Evolutionary conservation across 495 filamentous ascomycete genomes (phyloP), one percentile per base, ranked within the genome.

Genomic region (Penicillium macrosclerotiorum): DNA sequence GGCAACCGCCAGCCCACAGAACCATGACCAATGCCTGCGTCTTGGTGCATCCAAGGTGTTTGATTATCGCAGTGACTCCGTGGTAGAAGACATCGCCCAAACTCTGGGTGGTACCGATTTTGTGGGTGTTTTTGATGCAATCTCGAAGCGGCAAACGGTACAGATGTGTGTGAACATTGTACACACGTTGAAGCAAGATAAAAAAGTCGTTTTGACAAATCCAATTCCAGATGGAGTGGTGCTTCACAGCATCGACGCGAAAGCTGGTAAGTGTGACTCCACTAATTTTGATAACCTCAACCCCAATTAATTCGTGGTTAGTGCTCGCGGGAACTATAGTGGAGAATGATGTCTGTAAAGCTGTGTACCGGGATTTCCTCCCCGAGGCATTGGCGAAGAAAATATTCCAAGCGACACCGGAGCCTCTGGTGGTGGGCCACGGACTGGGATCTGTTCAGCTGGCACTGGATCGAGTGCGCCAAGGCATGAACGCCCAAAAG

Each of bases 21-120:
- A 86, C 60, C 70, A 75, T 37, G 72, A 68, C 1, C 71, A 69
- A 35, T 59, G 76, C 18, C 74, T 72, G 53, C 49, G 47, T 2
- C 68, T 83, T 1, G 82, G 84, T 11, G 83, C 82, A 3, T 63
- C 38, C 16, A 43, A 65, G n/a, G 78, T 73, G 3, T 78, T 84
- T 40, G 82, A 88, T 62, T 84, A 86, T 62, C 65, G 67, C 7
- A 61, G 49, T 35, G 12, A 48, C 1, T 67, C 54, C 2, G 55
- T 75, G 0, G 54, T 63, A 0, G 43, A 60, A 0, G 59, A 67
- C 14, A 16, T 70, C 8, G 26, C 55, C 1, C 14, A 7, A 4
- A 42, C 31, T 9, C 24, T 55, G 4, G 13, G 24, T 8, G 37
- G 27, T 2, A 8, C 20, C 1, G 26, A 46, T 12, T 23, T 54